These are phyloP conservation scores for Halophytophthora batemanensis DNA, from an alignment of 352 stramenopile species.

Conservation along the genomic window DNA sequence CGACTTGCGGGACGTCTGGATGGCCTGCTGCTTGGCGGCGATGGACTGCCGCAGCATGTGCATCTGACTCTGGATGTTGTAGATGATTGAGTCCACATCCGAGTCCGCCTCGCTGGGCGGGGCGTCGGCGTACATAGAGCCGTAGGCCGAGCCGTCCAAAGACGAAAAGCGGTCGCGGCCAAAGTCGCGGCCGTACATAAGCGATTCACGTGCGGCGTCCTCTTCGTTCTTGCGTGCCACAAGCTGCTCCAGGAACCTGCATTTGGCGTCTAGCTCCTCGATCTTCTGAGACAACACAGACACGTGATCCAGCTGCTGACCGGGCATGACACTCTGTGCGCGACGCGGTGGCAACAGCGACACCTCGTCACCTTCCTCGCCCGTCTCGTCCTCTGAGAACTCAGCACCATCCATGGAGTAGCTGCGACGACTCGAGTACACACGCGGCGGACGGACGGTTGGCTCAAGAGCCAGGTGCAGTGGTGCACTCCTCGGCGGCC, in stretches of 20 bases:
- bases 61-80: constrained; percentile 83
- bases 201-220: constrained; percentile 28
- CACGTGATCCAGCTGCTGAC: constrained; percentile 53
- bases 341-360: constrained; percentile 49
- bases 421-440: constrained; percentile 28
- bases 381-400: constrained; percentile 39
- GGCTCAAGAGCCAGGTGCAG: constrained; percentile 16
- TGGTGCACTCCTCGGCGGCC: constrained; percentile 24
- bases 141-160: constrained; percentile 13
- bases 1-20: constrained; percentile 46
- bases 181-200: constrained; percentile 25
- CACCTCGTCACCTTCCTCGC: constrained; percentile 37
- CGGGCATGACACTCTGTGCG: constrained; percentile 47
- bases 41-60: constrained; percentile 72
- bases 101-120: constrained; percentile 30
- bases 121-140: constrained; percentile 26
- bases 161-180: constrained; percentile 19
- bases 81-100: constrained; percentile 72
- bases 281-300: constrained; percentile 62
- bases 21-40: constrained; percentile 52
- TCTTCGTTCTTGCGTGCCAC: constrained; percentile 55
- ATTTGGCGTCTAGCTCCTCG: constrained; percentile 79
- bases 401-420: constrained; percentile 43
- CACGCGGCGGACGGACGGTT: constrained; percentile 6
- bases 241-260: constrained; percentile 73